Conservation (phyloP, 495 filamentous ascomycete genomes). For the Daldinia grandis region DNA sequence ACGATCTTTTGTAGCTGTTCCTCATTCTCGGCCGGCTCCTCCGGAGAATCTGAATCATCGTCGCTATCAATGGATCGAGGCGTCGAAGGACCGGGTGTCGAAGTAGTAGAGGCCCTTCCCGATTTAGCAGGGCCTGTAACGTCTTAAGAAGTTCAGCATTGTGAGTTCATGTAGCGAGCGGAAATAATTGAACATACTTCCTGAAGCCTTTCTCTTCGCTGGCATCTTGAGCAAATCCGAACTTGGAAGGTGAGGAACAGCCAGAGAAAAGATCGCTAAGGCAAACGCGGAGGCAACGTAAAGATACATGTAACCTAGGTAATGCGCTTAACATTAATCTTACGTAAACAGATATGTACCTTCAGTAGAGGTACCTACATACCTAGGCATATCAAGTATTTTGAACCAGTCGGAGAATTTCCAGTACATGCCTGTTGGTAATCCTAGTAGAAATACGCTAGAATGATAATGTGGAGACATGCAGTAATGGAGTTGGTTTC, state of each 20-base stretch:
- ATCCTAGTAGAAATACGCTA: neutral
- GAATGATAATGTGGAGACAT: neutral
- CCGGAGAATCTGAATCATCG: constrained; percentile 58
- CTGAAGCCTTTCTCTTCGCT: constrained; percentile 78
- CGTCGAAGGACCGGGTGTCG: constrained; percentile 72
- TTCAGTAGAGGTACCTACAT: too few relatives aligned
- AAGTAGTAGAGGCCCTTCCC: constrained; percentile 68
- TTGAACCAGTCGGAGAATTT: constrained; percentile 35
- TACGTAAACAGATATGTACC: neutral
- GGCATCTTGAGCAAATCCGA: constrained; percentile 62
- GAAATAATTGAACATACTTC: constrained; percentile 50
- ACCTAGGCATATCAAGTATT: neutral
- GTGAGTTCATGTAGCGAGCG: constrained; percentile 46
- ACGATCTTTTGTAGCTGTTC: constrained; percentile 67
- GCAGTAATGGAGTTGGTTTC: too few relatives aligned
- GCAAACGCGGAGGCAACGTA: constrained; percentile 2
- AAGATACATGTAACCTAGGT: neutral
- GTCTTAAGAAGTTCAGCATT: constrained; percentile 51
- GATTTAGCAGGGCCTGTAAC: constrained; percentile 61
- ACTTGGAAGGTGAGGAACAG: neutral
- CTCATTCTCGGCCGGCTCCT: constrained; percentile 61
- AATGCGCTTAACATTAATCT: neutral
- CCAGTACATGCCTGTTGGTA: neutral
- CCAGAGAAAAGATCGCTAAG: constrained; percentile 8
- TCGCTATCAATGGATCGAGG: constrained; percentile 74